Base-by-base conservation (phyloP, 2,329 filamentous ascomycete species). In the Cytospora paraplurivora region DNA sequence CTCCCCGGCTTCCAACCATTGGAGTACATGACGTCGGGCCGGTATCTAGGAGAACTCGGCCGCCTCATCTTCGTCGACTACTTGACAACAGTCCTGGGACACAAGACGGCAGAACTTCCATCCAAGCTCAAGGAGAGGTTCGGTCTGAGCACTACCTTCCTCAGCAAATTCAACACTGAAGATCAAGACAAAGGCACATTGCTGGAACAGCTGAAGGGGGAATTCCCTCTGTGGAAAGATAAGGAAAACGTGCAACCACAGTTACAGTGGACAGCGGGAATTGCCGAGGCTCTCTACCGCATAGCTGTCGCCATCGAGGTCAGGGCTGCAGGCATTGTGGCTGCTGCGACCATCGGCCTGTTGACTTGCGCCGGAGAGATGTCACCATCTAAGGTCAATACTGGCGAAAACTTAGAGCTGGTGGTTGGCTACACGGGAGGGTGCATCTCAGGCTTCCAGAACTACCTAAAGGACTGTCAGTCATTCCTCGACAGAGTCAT, bases 11-110 rank as follows among this genome's bases (percentile, higher is more conserved):
- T 94, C 69, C 91, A 94, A 68, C 90, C 91, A 0, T 84, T 94
- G 21, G 91, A 95, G 72, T 94, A 93, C 75, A 92, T 94, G 88
- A 93, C 90, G 0, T 85, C 90, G 3, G 90, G 90, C 2, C 82
- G 90, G 49, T 93, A 93, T 72, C 81, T 93, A 4, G 90, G 90
- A 57, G 90, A 93, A 74, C 83, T 93, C 12, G 88, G 89, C 32
- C 86, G 90, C 33, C 79, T 93, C 62, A 85, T 91, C 66, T 80
- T 92, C 60, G 75, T 88, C 49, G 88, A 91, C 71, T 88, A 90
- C 70, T 74, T 89, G 70, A 81, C 78, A 12, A 78, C 71, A 12
- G 72, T 75, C 5, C 70, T 81, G 7, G 72, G 73, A 1, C 68
- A 85, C 15, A 62, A 76, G 3, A 68, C 72, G 12, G 74, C 79